These are phyloP conservation scores for Micromonas pusilla DNA, from an alignment of 139 green algal species.

Conservation along the genomic window DNA sequence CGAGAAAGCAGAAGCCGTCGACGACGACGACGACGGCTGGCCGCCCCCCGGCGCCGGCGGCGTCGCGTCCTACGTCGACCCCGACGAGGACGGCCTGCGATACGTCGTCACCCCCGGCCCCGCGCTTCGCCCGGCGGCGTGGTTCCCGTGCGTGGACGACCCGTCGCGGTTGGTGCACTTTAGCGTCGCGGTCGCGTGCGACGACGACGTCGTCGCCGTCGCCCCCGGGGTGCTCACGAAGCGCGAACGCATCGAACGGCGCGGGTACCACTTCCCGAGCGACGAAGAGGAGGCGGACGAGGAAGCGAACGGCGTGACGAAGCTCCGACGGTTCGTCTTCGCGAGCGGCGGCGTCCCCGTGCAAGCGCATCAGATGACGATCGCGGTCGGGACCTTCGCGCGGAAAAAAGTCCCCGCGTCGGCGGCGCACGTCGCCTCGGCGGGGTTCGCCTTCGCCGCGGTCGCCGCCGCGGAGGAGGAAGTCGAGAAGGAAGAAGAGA, in stretches of 20 bases:
- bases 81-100: not conserved
- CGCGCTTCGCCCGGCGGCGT: not conserved
- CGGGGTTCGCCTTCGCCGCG: not conserved
- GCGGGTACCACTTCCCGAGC: too few relatives aligned
- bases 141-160: not conserved
- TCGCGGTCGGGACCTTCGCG: not conserved
- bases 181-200: not conserved
- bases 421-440: not conserved
- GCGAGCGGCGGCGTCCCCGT: not conserved
- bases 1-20: too few relatives aligned
- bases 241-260: not conserved
- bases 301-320: not conserved
- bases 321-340: not conserved
- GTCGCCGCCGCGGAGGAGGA: not conserved
- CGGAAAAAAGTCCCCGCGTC: not conserved
- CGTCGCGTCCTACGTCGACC: not conserved
- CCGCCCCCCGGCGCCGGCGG: too few relatives aligned
- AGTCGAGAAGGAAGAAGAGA: not conserved
- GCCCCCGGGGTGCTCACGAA: not conserved
- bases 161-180: not conserved
- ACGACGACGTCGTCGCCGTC: not conserved
- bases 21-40: not conserved
- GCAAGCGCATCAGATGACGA: not conserved
- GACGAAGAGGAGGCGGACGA: not conserved
- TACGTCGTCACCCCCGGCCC: not conserved